Base-by-base conservation (phyloP, 305 asterid genomes). In the Petunia hybrid region DNA sequence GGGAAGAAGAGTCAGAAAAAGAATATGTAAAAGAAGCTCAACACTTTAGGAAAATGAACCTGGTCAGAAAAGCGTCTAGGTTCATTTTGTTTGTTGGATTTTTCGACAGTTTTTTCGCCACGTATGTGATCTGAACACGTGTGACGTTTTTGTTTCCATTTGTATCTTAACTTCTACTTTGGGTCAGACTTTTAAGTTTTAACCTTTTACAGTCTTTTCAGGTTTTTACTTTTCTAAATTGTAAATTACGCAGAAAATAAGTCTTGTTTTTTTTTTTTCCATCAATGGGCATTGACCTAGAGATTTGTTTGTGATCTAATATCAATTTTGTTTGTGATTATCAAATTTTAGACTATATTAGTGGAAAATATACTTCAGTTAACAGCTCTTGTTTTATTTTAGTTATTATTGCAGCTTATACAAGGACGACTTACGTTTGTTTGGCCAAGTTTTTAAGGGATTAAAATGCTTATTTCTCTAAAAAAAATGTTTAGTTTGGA, bases 21-120 rank as follows among this genome's bases (percentile, higher is more conserved):
- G 12, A 61, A 60, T 60, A 62, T 43, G 31, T 43, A 10, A 12
- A 62, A 41, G 45, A 31, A 43, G 53, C 6, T 60, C 42, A 6
- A n/a, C 10, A 40, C n/a, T 5, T 16, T 5, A 8, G 8, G 35
- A 22, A 48, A 67, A 79, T 64, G 82, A 79, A 79, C 39, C 7
- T 79, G 22, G 82, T 3, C n/a, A 3, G 40, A 1, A 79, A 8
- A 14, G 2, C 0, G 31, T 79, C 82, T 56, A 64, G n/a, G 48
- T 79, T 79, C 82, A 63, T 64, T 22, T 48, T 64, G 48, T 48
- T 64, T 64, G 40, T 79, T 79, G 76, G 55, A 51, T 14, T 78
- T 38, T 40, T n/a, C 3, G 16, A 83, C 70, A 40, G 65, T 41
- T 43, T 65, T 38, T 76, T 79, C 65, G 31, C 46, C 83, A 79